Conservation (phyloP, 177 flowering plant species). For the Tripterygium wilfordii region DNA sequence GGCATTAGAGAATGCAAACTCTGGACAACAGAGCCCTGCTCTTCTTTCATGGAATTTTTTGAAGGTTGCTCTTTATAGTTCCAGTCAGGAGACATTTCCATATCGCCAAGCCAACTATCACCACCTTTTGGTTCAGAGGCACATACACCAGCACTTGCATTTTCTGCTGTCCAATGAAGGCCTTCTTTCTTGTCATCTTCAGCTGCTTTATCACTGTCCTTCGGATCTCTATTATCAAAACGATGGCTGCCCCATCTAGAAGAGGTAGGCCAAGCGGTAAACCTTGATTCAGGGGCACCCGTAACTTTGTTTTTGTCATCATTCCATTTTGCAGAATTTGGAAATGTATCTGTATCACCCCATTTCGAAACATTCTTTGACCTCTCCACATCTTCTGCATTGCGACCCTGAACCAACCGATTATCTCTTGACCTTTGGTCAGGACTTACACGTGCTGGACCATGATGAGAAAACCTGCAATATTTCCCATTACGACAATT, state of each 20-base stretch:
- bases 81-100: constrained; percentile 46
- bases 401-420: constrained; percentile 7
- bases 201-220: constrained; percentile 6
- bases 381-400: constrained; percentile 10
- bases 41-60: constrained; percentile 13
- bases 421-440: constrained; percentile 19
- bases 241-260: constrained; percentile 13
- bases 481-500: constrained; percentile 34
- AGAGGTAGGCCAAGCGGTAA: constrained; percentile 14
- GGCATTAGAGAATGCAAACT: constrained; percentile 10
- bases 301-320: constrained; percentile 10
- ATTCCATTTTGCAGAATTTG: constrained; percentile 5
- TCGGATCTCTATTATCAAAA: constrained; percentile 9
- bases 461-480: constrained; percentile 39
- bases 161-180: constrained; percentile 8
- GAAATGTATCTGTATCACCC: constrained; percentile 5
- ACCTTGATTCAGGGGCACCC: constrained; percentile 9
- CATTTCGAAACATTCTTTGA: constrained; percentile 11
- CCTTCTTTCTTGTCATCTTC: constrained; percentile 11
- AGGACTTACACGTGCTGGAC: constrained; percentile 13
- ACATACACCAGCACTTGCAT: not conserved
- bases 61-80: constrained; percentile 18
- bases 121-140: constrained; percentile 14
- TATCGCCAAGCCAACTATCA: constrained; percentile 23
- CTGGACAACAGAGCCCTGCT: constrained; percentile 8